Evolutionary conservation across 164 flowering plant species (phyloP), one percentile per base, ranked within the genome.

Genomic region (Stephania cephalantha): DNA sequence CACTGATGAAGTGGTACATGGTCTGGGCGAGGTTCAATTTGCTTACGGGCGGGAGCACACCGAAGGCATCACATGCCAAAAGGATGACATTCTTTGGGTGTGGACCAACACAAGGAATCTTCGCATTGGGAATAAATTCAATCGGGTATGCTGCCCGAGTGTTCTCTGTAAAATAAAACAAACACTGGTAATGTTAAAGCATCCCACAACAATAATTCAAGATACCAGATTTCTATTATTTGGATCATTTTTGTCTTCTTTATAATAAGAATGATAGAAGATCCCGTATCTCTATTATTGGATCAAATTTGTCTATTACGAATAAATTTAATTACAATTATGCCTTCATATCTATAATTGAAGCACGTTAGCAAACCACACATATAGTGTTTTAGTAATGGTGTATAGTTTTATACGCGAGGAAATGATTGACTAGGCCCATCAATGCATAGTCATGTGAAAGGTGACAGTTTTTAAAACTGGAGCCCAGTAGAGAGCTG

Each of bases 1-100:
- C 99, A 66, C 99, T 96, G 82, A 96, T 96, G 92, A 96, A 96
- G 73, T 96, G 99, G 84, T 96, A 96, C 99, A 96, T 96, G 76
- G 99, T 96, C 82, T 96, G 99, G 2, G 98, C 90, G 76, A 92
- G 80, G 87, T 44, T 94, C 78, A 96, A 87, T 85, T 90, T 96
- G 94, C 98, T 94, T 81, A 96, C 98, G 6, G 99, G 99, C 46
- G 99, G 99, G 73, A 96, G 95, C 79, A 96, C 99, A 31, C 99
- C 98, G 76, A 96, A 96, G n/a, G 98, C 99, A 84, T 96, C 99
- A 78, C 99, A 96, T 2, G 99, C 95, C 71, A 96, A 82, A 76
- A 96, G 95, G 30, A 96, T 96, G 76, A 96, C 91, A 76, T 96
- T 96, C 89, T 88, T 96, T 0, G 98, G 99, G 65, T 96, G 99